Evolutionary conservation across 768 basidiomycete species (phyloP).

Genomic region (Rhodotorula paludigena): DNA sequence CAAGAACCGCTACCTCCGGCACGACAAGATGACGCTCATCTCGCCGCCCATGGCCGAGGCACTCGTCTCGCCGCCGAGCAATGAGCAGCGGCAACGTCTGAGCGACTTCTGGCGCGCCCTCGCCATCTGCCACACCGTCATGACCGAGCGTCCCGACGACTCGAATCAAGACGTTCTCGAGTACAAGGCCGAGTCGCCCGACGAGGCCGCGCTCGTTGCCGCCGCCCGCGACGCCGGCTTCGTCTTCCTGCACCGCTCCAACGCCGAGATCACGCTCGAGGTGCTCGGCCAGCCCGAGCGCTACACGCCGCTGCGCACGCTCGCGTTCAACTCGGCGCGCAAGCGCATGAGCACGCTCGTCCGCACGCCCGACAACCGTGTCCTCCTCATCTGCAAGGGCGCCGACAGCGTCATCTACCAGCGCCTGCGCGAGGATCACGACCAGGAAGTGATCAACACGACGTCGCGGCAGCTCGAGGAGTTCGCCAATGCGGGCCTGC

Average conservation of each 20-base stretch:
- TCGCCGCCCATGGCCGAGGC: slow-evolving; percentile 78
- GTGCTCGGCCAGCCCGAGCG: slow-evolving; percentile 83
- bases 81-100: slow-evolving; percentile 52
- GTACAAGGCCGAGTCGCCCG: slow-evolving; percentile 95
- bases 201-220: slow-evolving; percentile 88
- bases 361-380: slow-evolving; percentile 71
- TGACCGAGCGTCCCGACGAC: slow-evolving; percentile 69
- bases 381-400: slow-evolving; percentile 91
- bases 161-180: slow-evolving; percentile 55
- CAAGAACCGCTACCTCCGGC: slow-evolving; percentile 79
- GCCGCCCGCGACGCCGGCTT: slow-evolving; percentile 91
- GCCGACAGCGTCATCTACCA: slow-evolving; percentile 92
- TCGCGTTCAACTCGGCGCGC: slow-evolving; percentile 90
- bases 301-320: slow-evolving; percentile 68
- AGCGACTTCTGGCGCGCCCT: slow-evolving; percentile 88
- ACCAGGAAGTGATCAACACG: slow-evolving; percentile 64
- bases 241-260: slow-evolving; percentile 72
- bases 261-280: slow-evolving; percentile 76
- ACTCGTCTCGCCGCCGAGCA: slow-evolving; percentile 51
- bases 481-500: slow-evolving; percentile 85
- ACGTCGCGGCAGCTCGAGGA: slow-evolving; percentile 83
- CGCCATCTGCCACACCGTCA: slow-evolving; percentile 87
- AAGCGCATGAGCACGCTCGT: slow-evolving; percentile 94
- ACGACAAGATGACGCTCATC: slow-evolving; percentile 77
- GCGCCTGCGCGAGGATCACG: slow-evolving; percentile 71